These are phyloP conservation scores for Penicillium riverlandense DNA, from an alignment of 495 filamentous ascomycete genomes.

Conservation along the genomic window DNA sequence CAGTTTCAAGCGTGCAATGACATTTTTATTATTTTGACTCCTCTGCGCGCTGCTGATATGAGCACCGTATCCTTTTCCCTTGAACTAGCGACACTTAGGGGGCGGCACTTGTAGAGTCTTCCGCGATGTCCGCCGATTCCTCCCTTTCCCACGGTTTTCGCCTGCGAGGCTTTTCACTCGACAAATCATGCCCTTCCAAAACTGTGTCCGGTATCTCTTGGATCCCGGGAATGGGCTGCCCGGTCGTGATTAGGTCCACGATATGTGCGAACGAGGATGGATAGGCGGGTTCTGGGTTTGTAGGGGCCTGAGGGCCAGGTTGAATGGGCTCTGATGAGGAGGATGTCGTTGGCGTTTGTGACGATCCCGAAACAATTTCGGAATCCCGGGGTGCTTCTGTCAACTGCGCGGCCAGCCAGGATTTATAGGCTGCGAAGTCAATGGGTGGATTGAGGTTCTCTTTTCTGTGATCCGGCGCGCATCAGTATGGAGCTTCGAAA, in stretches of 20 bases:
- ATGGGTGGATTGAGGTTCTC: conserved; percentile 29
- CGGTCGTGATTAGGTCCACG: conserved; percentile 77
- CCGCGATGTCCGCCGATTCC: conserved; percentile 2
- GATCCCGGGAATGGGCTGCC: conserved; percentile 82
- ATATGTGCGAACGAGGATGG: conserved; percentile 85
- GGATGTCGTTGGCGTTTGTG: not conserved
- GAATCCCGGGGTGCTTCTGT: conserved; percentile 1
- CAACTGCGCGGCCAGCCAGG: conserved; percentile 27
- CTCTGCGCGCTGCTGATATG: too few species aligned
- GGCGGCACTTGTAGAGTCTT: conserved; percentile 2
- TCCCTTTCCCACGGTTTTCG: conserved; percentile 77
- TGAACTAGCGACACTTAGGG: not conserved
- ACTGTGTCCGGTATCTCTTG: conserved; percentile 82
- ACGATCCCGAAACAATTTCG: not conserved
- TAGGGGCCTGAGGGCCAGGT: not conserved
- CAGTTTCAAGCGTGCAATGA: conserved; percentile 1
- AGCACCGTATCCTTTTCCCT: too few species aligned
- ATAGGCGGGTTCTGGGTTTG: conserved; percentile 52
- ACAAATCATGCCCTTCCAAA: conserved; percentile 53
- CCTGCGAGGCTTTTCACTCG: conserved; percentile 45
- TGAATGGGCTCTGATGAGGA: not conserved
- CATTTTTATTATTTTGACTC: not conserved
- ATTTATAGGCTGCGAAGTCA: conserved; percentile 32
- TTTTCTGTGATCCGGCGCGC: conserved; percentile 22
- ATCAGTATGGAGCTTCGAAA: not conserved